A percentile compares a stretch with the other conserved stretches of the same genome.
phyloP scores from a whole-genome alignment of 1,139 yeast species.

The Scheffersomyces illinoinensis region DNA sequence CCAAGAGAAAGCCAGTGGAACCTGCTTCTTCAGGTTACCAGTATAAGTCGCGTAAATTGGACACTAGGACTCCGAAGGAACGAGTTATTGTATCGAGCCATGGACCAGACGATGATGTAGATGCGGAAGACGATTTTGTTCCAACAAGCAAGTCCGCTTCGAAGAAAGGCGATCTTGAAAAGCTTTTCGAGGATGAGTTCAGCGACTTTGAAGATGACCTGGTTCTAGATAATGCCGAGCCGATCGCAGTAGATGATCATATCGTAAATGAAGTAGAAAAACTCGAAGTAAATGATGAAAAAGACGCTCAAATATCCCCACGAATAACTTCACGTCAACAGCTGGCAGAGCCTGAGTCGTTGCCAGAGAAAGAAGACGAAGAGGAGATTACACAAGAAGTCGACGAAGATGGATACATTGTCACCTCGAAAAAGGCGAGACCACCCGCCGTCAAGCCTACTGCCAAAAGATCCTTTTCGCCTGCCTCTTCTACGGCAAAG shows the following conservation, averaged over 20 bases:
- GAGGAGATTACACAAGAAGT: background rate
- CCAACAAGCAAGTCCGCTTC: constrained; percentile 3
- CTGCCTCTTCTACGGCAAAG: constrained; percentile 10
- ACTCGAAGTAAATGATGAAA: background rate
- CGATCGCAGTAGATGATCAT: constrained; percentile 3
- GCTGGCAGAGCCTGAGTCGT: background rate
- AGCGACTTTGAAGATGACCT: constrained; percentile 17
- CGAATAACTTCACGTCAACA: background rate
- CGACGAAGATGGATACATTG: constrained; percentile 45
- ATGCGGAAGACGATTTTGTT: constrained; percentile 9
- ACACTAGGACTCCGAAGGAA: constrained; percentile 32
- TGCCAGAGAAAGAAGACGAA: constrained; percentile 1
- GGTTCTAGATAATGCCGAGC: background rate
- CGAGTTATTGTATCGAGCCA: constrained; percentile 33
- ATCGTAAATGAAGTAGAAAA: constrained; percentile 1
- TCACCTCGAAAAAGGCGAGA: constrained; percentile 25
- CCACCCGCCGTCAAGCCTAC: constrained; percentile 12
- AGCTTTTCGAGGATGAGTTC: constrained; percentile 22
- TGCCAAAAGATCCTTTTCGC: constrained; percentile 5
- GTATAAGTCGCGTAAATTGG: constrained; percentile 42
- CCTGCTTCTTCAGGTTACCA: constrained; percentile 21
- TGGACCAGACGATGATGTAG: constrained; percentile 14
- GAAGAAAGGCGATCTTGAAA: constrained; percentile 14
- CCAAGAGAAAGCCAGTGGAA: constrained; percentile 5
- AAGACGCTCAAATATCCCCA: background rate